Evolutionary conservation across 192 early-diverging fungal species (phyloP), one percentile per base, ranked within the genome.

Genomic region (Thamnidium elegans): DNA sequence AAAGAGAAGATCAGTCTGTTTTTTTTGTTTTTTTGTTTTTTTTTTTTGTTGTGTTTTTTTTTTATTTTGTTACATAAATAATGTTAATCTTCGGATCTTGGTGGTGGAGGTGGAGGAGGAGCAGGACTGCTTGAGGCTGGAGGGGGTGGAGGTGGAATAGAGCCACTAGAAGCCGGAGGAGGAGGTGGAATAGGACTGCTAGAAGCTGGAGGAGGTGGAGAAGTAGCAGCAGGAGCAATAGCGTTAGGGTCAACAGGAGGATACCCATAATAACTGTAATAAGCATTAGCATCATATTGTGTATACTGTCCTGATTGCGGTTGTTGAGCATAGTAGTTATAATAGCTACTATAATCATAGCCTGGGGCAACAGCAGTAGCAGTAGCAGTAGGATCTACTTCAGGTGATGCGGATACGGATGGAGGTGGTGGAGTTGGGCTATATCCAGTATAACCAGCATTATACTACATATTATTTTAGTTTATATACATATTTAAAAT

Each of bases 281-380:
- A 66, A 19, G 21, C 21, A 23, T 59, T 66, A 43, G 53, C 23
- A 58, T 70, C 52, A 51, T 70, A 70, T 21, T 31, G 68, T 55
- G 52, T 62, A 30, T 56, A 34, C 32, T 56, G 55, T 34, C 32
- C 30, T 31, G 30, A 31, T 55, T 56, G 54, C 23, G 17, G 50
- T 58, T 56, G 71, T 55, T 60, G 65, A 45, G 30, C 61, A 60
- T 69, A 61, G n/a, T 75, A 62, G 21, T 63, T 47, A 55, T 63
- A 63, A 47, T 77, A 66, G 9, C 71, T 51, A 55, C 31, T 52
- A 30, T 45, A 50, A 23, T 34, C 61, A 17, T 45, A 36, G n/a
- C 48, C 20, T 48, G 36, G 31, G 6, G 65, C 56, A 17, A 30
- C 30, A 15, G 60, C 46, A 26, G 26, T 3, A 52, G 60, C 46